phyloP scores from a whole-genome alignment of 2,329 filamentous ascomycete genomes.

The Nigrospora sphaerica region DNA sequence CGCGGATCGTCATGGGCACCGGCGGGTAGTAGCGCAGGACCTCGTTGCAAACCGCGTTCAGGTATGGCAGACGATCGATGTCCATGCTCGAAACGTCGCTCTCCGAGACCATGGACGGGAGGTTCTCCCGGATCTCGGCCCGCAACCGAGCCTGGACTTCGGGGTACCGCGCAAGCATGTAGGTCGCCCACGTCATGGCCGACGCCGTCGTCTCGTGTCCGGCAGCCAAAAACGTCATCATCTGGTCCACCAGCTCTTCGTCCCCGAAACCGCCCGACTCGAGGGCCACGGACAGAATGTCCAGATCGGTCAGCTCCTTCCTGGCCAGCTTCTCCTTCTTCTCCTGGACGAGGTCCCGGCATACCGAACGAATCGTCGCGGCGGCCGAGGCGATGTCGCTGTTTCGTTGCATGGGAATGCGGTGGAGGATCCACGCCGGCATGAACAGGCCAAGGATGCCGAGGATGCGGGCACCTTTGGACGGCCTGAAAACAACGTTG shows the following conservation, averaged over 20 bases:
- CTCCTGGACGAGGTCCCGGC: constrained; percentile 57
- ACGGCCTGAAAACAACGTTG: constrained; percentile 44
- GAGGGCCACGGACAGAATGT: constrained; percentile 30
- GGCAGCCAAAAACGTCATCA: constrained; percentile 35
- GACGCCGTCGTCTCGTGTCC: constrained; percentile 38
- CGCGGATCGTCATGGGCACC: constrained; percentile 51
- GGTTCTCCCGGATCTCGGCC: constrained; percentile 27
- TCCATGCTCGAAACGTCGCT: constrained; percentile 23
- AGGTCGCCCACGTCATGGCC: constrained; percentile 31
- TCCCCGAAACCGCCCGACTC: constrained; percentile 29
- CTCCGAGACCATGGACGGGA: constrained; percentile 25
- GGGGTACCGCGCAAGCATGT: constrained; percentile 27
- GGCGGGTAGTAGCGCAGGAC: constrained; percentile 32
- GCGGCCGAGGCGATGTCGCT: constrained; percentile 51
- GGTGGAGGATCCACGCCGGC: constrained; percentile 51
- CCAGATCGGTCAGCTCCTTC: constrained; percentile 30
- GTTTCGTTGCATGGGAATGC: constrained; percentile 66
- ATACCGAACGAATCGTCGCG: constrained; percentile 55
- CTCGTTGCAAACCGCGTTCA: constrained; percentile 36
- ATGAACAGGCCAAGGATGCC: constrained; percentile 55
- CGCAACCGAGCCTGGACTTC: constrained; percentile 29
- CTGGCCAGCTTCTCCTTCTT: constrained; percentile 53
- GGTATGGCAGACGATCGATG: constrained; percentile 29
- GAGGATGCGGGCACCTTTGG: constrained; percentile 44
- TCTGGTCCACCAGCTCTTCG: constrained; percentile 28